Conservation (phyloP, 305 asterid species). For the Fraxinus baroniana region DNA sequence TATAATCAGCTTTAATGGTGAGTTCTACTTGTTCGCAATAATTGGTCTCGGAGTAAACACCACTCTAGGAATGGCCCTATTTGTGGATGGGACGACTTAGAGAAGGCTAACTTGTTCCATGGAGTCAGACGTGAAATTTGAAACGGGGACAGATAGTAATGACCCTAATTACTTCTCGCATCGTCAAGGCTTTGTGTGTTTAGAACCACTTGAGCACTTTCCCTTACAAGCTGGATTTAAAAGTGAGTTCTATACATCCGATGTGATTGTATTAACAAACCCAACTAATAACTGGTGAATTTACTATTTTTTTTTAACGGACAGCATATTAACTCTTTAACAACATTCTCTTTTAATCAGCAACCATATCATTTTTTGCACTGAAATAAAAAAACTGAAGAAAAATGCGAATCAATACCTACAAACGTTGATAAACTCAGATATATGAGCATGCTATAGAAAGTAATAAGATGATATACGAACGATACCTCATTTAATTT, state of each 20-base stretch:
- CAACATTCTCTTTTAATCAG: background rate
- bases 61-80: background rate
- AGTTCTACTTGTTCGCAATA: background rate
- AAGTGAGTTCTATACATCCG: background rate
- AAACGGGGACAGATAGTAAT: background rate
- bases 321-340: background rate
- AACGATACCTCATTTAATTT: constrained; percentile 32
- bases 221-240: background rate
- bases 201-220: background rate
- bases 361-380: background rate
- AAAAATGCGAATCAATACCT: background rate
- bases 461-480: background rate
- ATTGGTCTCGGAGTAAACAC: background rate
- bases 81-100: background rate
- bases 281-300: background rate
- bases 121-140: background rate
- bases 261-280: background rate
- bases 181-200: background rate
- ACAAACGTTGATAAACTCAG: background rate
- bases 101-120: background rate
- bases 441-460: background rate
- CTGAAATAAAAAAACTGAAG: background rate
- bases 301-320: background rate
- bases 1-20: background rate
- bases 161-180: background rate